Conservation (phyloP, 305 asterid species). For the Rubia balearica region DNA sequence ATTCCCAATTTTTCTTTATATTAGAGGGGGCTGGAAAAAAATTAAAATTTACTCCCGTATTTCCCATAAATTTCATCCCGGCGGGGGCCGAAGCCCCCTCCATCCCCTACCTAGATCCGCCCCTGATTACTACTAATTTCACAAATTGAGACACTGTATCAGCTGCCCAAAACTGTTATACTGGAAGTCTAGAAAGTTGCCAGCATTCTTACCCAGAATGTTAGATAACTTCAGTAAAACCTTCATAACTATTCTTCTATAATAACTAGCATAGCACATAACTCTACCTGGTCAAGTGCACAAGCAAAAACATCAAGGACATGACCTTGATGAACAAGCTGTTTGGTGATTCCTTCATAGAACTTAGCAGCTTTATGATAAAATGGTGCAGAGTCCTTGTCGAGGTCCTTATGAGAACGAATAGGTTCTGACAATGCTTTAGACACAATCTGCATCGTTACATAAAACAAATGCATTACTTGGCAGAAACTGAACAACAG, state of each 20-base stretch:
- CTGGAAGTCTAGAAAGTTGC: neutral
- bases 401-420: slow-evolving; percentile 96
- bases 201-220: slow-evolving; percentile 1
- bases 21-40: no score
- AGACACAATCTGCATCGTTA: slow-evolving; percentile 69
- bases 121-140: neutral
- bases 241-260: neutral
- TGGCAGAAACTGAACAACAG: slow-evolving; percentile 14
- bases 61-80: no score
- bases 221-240: neutral
- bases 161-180: neutral
- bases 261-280: neutral
- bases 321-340: slow-evolving; percentile 96
- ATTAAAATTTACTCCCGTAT: no score
- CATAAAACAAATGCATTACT: slow-evolving; percentile 12
- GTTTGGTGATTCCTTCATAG: slow-evolving; percentile 82
- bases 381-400: slow-evolving; percentile 89
- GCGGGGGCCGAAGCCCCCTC: no score
- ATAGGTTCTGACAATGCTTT: slow-evolving; percentile 82
- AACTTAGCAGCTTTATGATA: slow-evolving; percentile 88
- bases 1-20: no score
- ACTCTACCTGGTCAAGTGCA: slow-evolving; percentile 95
- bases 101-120: no score
- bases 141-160: neutral
- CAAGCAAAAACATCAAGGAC: slow-evolving; percentile 91